Evolutionary conservation across 495 filamentous ascomycete genomes (phyloP), one percentile per base, ranked within the genome.

Genomic region (Viridothelium virens): DNA sequence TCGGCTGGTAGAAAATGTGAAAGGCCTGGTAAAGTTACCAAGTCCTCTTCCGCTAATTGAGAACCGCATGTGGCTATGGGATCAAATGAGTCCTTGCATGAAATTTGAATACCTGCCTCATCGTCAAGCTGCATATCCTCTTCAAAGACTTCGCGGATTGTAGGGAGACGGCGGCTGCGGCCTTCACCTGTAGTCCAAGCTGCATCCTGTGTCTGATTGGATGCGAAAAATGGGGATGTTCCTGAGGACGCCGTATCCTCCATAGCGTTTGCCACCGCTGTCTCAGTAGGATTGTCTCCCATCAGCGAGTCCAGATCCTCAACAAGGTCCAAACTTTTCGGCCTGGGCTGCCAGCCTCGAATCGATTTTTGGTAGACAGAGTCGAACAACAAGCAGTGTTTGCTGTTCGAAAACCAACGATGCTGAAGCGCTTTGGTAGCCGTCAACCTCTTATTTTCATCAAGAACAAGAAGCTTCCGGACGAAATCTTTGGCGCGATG

Each of bases 381-480:
- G 36, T 83, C 76, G 53, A 86, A 78, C n/a, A 76, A 72, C 5
- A 44, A 46, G 2, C 70, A 73, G 67, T 79, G 75, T 4, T 69
- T 59, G 16, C 72, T 68, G 59, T 82, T 79, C 2, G 74, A 81
- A 70, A 89, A 86, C 87, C 87, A 90, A 12, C 63, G 39, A 75
- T 90, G 86, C 16, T 70, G 36, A 65, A 87, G 71, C 3, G 86
- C 86, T 74, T 85, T 70, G 11, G 76, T 77, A 3, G 80, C 84
- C 47, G 79, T 80, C 74, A 87, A 78, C 36, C 88, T 79, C 41
- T 70, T 48, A 0, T 69, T 66, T 64, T 84, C 82, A 56, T 86
- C 78, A 2, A 82, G 72, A 7, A 79, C 74, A 0, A 90, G 76
- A 34, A 87, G 79, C 31, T 72, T 74, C 14, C 70, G 76, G 46